These are phyloP conservation scores for Remersonia thermophila DNA, from an alignment of 2,329 filamentous ascomycete genomes.

Conservation along the genomic window DNA sequence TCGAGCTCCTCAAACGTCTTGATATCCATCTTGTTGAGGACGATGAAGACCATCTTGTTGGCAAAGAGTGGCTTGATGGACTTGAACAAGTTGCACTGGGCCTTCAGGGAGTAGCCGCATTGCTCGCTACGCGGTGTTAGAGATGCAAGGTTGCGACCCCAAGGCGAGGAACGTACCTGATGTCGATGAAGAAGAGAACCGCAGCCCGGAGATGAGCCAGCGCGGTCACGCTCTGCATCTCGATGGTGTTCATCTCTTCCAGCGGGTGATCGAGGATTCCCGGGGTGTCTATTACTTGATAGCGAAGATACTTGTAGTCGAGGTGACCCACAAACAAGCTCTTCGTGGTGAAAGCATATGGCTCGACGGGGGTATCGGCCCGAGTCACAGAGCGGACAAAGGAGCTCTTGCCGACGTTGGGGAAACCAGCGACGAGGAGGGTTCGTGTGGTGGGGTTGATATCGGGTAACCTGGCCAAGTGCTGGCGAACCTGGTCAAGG, in stretches of 20 bases:
- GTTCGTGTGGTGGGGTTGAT: conserved; percentile 97
- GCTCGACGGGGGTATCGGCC: conserved; percentile 93
- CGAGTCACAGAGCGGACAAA: conserved; percentile 87
- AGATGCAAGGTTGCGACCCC: background rate
- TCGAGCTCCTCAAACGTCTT: conserved; percentile 78
- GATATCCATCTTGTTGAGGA: conserved; percentile 97
- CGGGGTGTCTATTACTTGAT: conserved; percentile 86
- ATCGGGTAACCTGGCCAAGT: conserved; percentile 88
- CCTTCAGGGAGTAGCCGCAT: conserved; percentile 85
- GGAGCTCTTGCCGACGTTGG: conserved; percentile 94
- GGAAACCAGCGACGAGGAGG: conserved; percentile 91
- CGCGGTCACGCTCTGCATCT: conserved; percentile 97
- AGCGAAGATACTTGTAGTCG: conserved; percentile 64
- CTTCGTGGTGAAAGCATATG: conserved; percentile 97
- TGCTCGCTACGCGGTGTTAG: conserved; percentile 54
- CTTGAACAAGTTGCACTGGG: conserved; percentile 90
- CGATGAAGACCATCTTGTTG: conserved; percentile 93
- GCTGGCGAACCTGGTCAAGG: conserved; percentile 91
- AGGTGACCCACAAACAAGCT: conserved; percentile 95
- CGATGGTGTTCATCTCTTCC: conserved; percentile 99
- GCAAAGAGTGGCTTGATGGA: conserved; percentile 94
- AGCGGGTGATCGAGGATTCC: conserved; percentile 95
- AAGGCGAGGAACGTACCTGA: conserved; percentile 8
- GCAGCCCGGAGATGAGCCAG: conserved; percentile 93
- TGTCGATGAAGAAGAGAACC: conserved; percentile 44